phyloP scores from a whole-genome alignment of 768 basidiomycete genomes.

The Infundibulicybe gibba region DNA sequence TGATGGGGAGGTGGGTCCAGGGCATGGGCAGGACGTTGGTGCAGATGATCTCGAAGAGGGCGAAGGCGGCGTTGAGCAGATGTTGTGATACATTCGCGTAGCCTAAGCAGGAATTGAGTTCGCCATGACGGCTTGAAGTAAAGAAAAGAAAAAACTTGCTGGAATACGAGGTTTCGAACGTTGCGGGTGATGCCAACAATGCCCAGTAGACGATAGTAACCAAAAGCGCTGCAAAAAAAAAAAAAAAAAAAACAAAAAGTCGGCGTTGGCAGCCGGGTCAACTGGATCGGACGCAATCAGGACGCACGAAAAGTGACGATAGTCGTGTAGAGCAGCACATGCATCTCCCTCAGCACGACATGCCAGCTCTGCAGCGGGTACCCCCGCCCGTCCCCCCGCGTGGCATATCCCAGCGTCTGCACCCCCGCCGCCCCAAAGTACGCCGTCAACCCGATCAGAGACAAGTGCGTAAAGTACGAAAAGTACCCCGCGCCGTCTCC shows the following conservation, averaged over 20 bases:
- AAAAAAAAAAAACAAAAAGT: not conserved
- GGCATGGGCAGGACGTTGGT: conserved; percentile 50
- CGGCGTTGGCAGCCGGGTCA: not conserved
- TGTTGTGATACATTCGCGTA: conserved; percentile 63
- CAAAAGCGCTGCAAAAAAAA: conserved; percentile 46
- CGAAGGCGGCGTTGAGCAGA: conserved; percentile 53
- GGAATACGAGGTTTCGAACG: conserved; percentile 34
- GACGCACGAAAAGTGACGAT: conserved; percentile 55
- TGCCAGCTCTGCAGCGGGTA: conserved; percentile 65
- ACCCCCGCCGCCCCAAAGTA: conserved; percentile 60
- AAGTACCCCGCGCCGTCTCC: conserved; percentile 40
- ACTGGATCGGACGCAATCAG: not conserved
- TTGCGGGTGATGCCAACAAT: conserved; percentile 37
- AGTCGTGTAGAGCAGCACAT: conserved; percentile 49
- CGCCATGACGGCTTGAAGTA: not conserved
- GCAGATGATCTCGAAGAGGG: conserved; percentile 52
- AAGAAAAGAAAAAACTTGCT: conserved; percentile 25
- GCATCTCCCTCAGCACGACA: conserved; percentile 48
- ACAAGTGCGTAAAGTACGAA: conserved; percentile 62
- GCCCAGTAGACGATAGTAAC: conserved; percentile 66
- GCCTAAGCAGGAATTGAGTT: conserved; percentile 23
- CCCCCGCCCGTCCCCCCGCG: not conserved
- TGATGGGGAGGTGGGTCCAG: conserved; percentile 45
- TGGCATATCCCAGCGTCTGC: conserved; percentile 42
- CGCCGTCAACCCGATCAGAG: conserved; percentile 58